Percentiles rank a stretch among this genome's conserved stretches.
Evolutionary conservation across 2,329 filamentous ascomycete species (phyloP).

Genomic region (Fusarium incarnatum): DNA sequence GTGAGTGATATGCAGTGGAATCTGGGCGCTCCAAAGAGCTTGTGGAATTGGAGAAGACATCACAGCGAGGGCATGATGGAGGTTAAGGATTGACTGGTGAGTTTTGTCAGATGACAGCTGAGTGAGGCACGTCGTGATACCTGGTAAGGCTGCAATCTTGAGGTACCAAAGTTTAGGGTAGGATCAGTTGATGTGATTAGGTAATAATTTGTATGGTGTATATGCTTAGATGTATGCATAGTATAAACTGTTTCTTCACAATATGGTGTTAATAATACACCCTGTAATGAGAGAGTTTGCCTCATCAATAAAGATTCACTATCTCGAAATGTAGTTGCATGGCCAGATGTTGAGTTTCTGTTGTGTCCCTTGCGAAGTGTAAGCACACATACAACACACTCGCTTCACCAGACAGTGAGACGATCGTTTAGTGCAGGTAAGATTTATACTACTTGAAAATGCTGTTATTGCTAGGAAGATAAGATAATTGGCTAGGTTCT

Average conservation of each 20-base stretch:
- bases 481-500: neutral
- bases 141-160: slow-evolving; percentile 10
- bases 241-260: neutral
- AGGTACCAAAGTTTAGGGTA: slow-evolving; percentile 12
- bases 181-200: slow-evolving; percentile 7
- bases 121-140: slow-evolving; percentile 6
- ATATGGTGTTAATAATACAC: neutral
- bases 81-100: neutral
- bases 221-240: neutral
- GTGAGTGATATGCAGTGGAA: slow-evolving; percentile 68
- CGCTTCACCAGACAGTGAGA: neutral
- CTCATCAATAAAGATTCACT: neutral
- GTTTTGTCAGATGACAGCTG: slow-evolving; percentile 2
- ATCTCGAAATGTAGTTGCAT: neutral
- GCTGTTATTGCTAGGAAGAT: neutral
- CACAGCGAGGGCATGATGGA: slow-evolving; percentile 37
- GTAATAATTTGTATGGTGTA: slow-evolving; percentile 5
- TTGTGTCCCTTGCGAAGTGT: neutral
- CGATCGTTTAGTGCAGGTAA: neutral
- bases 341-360: neutral
- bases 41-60: slow-evolving; percentile 55
- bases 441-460: neutral
- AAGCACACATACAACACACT: neutral
- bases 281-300: neutral
- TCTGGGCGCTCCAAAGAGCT: slow-evolving; percentile 65